Evolutionary conservation across 2,329 filamentous ascomycete genomes (phyloP), one percentile per base, ranked within the genome.

Genomic region (Colletotrichum echinochloae): DNA sequence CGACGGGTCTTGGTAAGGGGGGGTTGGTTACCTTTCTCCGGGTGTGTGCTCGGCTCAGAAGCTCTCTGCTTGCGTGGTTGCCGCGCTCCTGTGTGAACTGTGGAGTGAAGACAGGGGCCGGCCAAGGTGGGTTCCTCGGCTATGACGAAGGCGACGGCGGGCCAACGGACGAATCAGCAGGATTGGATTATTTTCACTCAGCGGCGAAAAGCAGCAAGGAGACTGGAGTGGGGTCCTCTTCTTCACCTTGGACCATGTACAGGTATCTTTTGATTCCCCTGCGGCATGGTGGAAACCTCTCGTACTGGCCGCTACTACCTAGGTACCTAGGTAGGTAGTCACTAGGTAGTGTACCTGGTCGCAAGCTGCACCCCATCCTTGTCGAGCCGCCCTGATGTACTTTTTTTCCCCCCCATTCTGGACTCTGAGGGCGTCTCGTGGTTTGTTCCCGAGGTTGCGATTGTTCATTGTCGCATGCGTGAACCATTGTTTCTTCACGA

Each of bases 131-230:
- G 44, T 41, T 51, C 60, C 63, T 73, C 70, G 72, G 72, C 72
- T 73, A 73, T 73, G 72, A 73, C 72, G 70, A 70, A 70, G 70
- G 69, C 48, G 46, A 72, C 64, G 37, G 56, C 72, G 72, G 72
- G 52, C 72, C 72, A 73, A 54, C 56, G 49, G 64, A 44, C 72
- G 61, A 73, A 73, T 73, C 72, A 72, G 49, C 23, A 20, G 51
- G 18, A 62, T 41, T 64, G 57, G 60, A 72, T 65, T 73, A 72
- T 72, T 72, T 73, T 73, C 70, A 67, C 66, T 71, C 66, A 66
- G 62, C 67, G 66, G 55, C 33, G 60, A 65, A 64, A 69, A 65
- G 66, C 66, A 46, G 55, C 57, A 26, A 49, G n/a, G 9, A 60
- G 41, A 60, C 61, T 63, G 52, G 61, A 52, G 65, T 65, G 65